A percentile compares a stretch with the other conserved stretches of the same genome.
Conservation (phyloP, 1,139 yeast species). For the Tardiomyces blankii region DNA sequence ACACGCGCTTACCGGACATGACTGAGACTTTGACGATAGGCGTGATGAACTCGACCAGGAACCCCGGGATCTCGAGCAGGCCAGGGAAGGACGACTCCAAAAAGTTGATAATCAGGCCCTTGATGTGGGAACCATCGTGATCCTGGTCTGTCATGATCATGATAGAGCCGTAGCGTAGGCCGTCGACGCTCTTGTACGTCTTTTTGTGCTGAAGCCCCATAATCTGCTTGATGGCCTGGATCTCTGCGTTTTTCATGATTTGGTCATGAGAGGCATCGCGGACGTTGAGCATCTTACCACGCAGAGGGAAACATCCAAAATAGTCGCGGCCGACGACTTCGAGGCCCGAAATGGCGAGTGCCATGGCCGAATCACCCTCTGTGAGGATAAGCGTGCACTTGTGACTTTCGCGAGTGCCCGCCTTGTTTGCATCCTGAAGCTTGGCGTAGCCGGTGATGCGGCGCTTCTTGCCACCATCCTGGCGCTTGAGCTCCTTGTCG, state of each 20-base stretch:
- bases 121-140: slow-evolving; percentile 98
- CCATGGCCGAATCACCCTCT: slow-evolving; percentile 95
- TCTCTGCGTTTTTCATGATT: slow-evolving; percentile 83
- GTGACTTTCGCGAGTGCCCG: slow-evolving; percentile 88
- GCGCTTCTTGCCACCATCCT: slow-evolving; percentile 89
- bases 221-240: slow-evolving; percentile 89
- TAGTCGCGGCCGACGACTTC: slow-evolving; percentile 93
- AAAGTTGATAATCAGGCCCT: slow-evolving; percentile 90
- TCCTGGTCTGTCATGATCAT: slow-evolving; percentile 99
- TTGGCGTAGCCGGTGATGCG: slow-evolving; percentile 86
- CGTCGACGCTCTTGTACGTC: slow-evolving; percentile 59
- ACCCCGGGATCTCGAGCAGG: slow-evolving; percentile 79
- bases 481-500: slow-evolving; percentile 74
- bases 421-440: slow-evolving; percentile 91
- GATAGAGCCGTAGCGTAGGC: slow-evolving; percentile 86
- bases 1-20: slow-evolving; percentile 48
- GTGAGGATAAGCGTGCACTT: slow-evolving; percentile 89
- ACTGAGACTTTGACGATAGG: slow-evolving; percentile 91
- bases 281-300: slow-evolving; percentile 91
- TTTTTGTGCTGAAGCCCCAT: slow-evolving; percentile 94
- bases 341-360: slow-evolving; percentile 87
- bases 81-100: slow-evolving; percentile 94
- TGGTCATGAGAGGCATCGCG: slow-evolving; percentile 95
- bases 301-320: slow-evolving; percentile 90
- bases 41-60: slow-evolving; percentile 85